Evolutionary conservation across 2,329 filamentous ascomycete species (phyloP).

Genomic region (Hymenoscyphus fructigenus): DNA sequence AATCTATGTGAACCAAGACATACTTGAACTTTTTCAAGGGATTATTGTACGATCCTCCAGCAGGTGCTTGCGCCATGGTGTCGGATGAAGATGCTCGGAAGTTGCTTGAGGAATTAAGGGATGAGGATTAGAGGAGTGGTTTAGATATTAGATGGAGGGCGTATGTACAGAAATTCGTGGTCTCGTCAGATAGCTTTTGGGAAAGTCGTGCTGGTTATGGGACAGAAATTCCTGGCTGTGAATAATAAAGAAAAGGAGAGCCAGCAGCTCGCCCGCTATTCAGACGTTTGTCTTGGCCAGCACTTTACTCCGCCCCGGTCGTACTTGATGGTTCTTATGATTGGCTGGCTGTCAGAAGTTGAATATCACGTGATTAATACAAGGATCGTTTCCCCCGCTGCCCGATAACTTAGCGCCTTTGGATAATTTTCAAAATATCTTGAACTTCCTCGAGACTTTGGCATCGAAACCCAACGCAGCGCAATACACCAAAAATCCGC

Average conservation of each 20-base stretch:
- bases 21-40: slow-evolving; percentile 99
- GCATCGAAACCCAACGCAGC: not conserved
- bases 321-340: not conserved
- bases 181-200: slow-evolving; percentile 9
- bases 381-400: not conserved
- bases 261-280: not conserved
- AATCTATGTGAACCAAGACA: slow-evolving; percentile 22
- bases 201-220: not conserved
- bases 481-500: not conserved
- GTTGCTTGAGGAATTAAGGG: slow-evolving; percentile 7
- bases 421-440: slow-evolving; percentile 8
- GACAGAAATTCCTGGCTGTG: not conserved
- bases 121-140: not conserved
- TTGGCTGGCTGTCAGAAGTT: not conserved
- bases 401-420: not conserved
- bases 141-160: slow-evolving; percentile 11
- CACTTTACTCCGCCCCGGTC: not conserved
- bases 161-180: slow-evolving; percentile 19
- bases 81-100: slow-evolving; percentile 21
- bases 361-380: not conserved
- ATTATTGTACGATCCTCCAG: slow-evolving; percentile 91
- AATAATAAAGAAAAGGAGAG: slow-evolving; percentile 3
- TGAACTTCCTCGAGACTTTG: not conserved
- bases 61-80: slow-evolving; percentile 81
- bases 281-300: not conserved